These are phyloP conservation scores for Paramyrothecium roridum DNA, from an alignment of 2,329 filamentous ascomycete species.

Conservation along the genomic window DNA sequence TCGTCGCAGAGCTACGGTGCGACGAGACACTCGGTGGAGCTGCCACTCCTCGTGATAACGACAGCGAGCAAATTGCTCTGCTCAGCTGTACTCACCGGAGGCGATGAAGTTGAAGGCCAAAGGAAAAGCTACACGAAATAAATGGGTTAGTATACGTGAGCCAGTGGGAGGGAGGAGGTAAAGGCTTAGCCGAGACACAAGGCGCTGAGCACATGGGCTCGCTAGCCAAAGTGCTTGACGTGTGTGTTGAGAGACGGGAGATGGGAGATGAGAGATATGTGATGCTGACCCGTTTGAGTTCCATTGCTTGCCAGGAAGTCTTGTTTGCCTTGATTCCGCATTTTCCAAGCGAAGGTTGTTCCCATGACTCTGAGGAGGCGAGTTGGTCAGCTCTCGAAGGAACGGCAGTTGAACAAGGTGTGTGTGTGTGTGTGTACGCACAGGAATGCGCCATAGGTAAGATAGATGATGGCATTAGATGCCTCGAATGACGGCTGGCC, in stretches of 20 bases:
- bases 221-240: too few relatives aligned
- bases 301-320: conserved; percentile 75
- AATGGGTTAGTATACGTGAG: background rate
- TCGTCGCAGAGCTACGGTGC: background rate
- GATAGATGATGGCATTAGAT: conserved; percentile 80
- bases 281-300: conserved; percentile 74
- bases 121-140: conserved; percentile 59
- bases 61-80: conserved; percentile 24
- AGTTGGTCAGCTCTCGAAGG: conserved; percentile 10
- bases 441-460: conserved; percentile 77
- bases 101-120: conserved; percentile 87
- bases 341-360: conserved; percentile 52
- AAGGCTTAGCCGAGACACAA: background rate
- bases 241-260: too few relatives aligned
- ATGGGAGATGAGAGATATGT: background rate
- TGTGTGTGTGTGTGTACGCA: conserved; percentile 35
- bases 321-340: conserved; percentile 62
- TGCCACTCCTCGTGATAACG: conserved; percentile 53
- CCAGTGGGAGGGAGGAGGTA: background rate
- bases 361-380: conserved; percentile 56
- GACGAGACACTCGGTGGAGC: conserved; percentile 31
- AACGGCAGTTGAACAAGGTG: background rate
- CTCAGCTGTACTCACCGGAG: conserved; percentile 70
- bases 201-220: background rate
- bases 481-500: conserved; percentile 71